phyloP scores from a whole-genome alignment of 495 filamentous ascomycete species.

The Penicillium fimorum region DNA sequence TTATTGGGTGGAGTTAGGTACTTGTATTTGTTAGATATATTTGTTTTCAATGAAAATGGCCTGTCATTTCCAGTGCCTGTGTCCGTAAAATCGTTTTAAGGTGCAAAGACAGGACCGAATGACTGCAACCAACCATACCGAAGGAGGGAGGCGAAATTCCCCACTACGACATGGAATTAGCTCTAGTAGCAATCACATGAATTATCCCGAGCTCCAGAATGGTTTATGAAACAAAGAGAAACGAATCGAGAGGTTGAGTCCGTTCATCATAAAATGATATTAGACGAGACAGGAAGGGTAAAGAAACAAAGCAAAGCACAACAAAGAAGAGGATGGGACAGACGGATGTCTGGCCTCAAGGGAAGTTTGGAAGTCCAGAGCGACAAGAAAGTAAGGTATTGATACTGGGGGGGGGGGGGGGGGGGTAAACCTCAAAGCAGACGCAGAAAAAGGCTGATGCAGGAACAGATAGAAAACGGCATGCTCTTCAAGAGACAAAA shows the following conservation, averaged over 20 bases:
- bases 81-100: neutral
- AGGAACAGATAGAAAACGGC: conserved; percentile 22
- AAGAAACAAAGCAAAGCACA: conserved; percentile 19
- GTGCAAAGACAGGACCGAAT: neutral
- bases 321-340: conserved; percentile 15
- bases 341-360: neutral
- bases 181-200: conserved; percentile 10
- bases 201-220: conserved; percentile 20
- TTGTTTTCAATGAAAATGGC: neutral
- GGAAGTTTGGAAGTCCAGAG: conserved; percentile 4
- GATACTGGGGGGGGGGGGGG: too few relatives aligned
- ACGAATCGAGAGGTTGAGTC: conserved; percentile 24
- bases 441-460: conserved; percentile 31
- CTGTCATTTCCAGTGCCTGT: neutral
- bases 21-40: neutral
- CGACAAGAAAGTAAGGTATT: conserved; percentile 18
- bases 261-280: conserved; percentile 33
- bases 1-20: conserved; percentile 3
- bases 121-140: neutral
- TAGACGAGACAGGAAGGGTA: conserved; percentile 27
- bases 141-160: neutral
- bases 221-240: conserved; percentile 24
- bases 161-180: conserved; percentile 1
- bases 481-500: conserved; percentile 29
- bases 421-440: conserved; percentile 26